These are phyloP conservation scores for Phialemonium atrogriseum DNA, from an alignment of 2,329 filamentous ascomycete genomes.

Conservation along the genomic window DNA sequence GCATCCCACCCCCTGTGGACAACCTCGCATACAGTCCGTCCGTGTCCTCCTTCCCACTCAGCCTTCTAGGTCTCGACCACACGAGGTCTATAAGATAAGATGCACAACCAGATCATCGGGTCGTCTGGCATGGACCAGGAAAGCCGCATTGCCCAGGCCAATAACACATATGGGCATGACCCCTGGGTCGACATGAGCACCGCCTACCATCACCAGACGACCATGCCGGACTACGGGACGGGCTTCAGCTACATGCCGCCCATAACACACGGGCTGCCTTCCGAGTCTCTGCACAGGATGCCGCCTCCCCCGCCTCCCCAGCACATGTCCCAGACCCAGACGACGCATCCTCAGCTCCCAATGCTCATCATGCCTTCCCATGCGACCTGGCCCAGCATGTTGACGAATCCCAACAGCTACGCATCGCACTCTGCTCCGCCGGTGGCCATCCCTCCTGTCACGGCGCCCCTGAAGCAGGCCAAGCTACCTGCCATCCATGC, in stretches of 20 bases:
- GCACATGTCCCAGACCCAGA: slow-evolving; percentile 47
- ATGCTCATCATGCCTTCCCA: slow-evolving; percentile 65
- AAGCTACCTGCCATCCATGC: slow-evolving; percentile 41
- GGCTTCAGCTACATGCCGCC: slow-evolving; percentile 52
- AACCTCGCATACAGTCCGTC: slow-evolving; percentile 8
- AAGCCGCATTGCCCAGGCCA: slow-evolving; percentile 34
- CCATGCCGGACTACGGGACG: slow-evolving; percentile 59
- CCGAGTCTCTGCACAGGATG: slow-evolving; percentile 42
- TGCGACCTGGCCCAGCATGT: slow-evolving; percentile 70
- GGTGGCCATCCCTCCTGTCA: slow-evolving; percentile 49
- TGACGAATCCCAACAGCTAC: slow-evolving; percentile 62
- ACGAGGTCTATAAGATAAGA: slow-evolving; percentile 26
- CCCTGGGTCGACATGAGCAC: slow-evolving; percentile 49
- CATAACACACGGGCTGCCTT: slow-evolving; percentile 36
- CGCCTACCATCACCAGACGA: slow-evolving; percentile 57
- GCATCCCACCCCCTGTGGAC: slow-evolving; percentile 5
- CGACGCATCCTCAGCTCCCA: slow-evolving; percentile 45
- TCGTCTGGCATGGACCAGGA: slow-evolving; percentile 38
- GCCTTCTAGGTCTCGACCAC: slow-evolving; percentile 10
- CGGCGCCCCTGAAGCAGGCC: slow-evolving; percentile 40
- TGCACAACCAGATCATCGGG: slow-evolving; percentile 37
- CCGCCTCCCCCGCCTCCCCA: slow-evolving; percentile 55
- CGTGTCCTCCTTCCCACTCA: slow-evolving; percentile 9
- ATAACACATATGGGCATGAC: slow-evolving; percentile 32
- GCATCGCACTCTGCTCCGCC: slow-evolving; percentile 40